Evolutionary conservation across 2,329 filamentous ascomycete genomes (phyloP), one percentile per base, ranked within the genome.

Genomic region (Septoria petroselini): DNA sequence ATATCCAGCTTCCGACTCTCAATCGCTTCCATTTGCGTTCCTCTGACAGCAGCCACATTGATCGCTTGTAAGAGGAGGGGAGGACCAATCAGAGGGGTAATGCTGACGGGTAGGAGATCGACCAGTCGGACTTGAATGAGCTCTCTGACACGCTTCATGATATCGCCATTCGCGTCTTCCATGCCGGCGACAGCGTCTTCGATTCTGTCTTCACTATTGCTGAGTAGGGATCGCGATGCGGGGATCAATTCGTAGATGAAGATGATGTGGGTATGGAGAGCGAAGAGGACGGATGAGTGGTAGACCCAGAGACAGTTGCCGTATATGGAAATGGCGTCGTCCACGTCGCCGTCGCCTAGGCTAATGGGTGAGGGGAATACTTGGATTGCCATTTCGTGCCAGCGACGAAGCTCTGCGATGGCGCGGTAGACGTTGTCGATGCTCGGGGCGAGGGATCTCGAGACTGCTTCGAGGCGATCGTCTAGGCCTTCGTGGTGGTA

Each of bases 261-360:
- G n/a, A 58, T 51, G 18, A 57, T 51, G 21, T 57, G 53, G 12
- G 48, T 55, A 15, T 56, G 53, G 15, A 57, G 43, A n/a, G 48
- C 54, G 35, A 57, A 57, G 11, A 57, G 39, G 17, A 51, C 53
- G 4, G 53, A 48, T 7, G 51, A 48, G 37, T 58, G 52, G 33
- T 58, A 56, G 1, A 48, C 53, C 34, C 55, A 58, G 41, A 58
- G 48, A 53, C 55, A 52, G 39, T 58, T 55, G n/a, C 48, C 55
- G 19, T 55, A 58, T 3, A 58, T 49, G 31, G 47, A 55, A 14
- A 58, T 52, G 1, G 55, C 52, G 17, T 55, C 53, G 19, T 51
- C 50, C 2, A 48, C 33, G 31, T 56, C 50, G 9, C 35, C 44
- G 30, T 58, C 55, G 29, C 55, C 55, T 14, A 55, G 33, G 27